Conservation (phyloP, 2,329 filamentous ascomycete species). For the Monilinia aucupariae region DNA sequence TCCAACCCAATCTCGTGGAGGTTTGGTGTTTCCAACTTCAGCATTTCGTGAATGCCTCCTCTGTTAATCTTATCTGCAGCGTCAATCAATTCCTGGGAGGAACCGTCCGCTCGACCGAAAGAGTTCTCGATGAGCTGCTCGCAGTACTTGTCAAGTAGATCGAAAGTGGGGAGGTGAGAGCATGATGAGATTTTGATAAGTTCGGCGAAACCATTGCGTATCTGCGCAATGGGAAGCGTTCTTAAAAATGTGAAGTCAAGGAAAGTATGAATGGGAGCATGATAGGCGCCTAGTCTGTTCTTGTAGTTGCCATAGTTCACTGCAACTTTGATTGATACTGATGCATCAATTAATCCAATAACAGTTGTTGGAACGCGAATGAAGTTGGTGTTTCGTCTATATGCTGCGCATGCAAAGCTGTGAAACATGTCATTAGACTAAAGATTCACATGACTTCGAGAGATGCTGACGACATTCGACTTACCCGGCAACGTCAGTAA, state of each 20-base stretch:
- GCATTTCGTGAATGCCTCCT: slow-evolving; percentile 67
- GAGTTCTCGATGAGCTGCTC: slow-evolving; percentile 60
- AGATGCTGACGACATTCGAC: slow-evolving; percentile 25
- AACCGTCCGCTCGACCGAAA: slow-evolving; percentile 57
- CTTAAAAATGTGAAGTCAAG: slow-evolving; percentile 69
- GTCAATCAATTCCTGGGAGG: slow-evolving; percentile 49
- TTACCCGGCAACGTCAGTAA: slow-evolving; percentile 71
- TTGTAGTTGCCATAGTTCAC: slow-evolving; percentile 74
- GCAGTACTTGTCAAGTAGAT: slow-evolving; percentile 63
- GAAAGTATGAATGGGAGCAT: slow-evolving; percentile 66
- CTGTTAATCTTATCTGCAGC: slow-evolving; percentile 63
- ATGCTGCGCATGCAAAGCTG: slow-evolving; percentile 65
- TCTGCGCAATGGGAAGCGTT: slow-evolving; percentile 60
- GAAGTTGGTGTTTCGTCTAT: slow-evolving; percentile 67
- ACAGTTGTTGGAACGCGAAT: slow-evolving; percentile 70
- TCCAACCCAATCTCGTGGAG: slow-evolving; percentile 63
- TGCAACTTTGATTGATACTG: slow-evolving; percentile 71
- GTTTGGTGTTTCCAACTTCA: slow-evolving; percentile 68
- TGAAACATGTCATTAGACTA: slow-evolving; percentile 28
- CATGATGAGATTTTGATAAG: slow-evolving; percentile 72
- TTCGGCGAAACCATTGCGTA: slow-evolving; percentile 69
- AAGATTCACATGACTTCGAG: neutral
- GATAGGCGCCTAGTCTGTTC: slow-evolving; percentile 68
- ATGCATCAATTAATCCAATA: slow-evolving; percentile 70
- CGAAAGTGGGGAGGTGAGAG: slow-evolving; percentile 59